Conservation (phyloP, 2,329 filamentous ascomycete species). For the Pseudocercospora cruenta region DNA sequence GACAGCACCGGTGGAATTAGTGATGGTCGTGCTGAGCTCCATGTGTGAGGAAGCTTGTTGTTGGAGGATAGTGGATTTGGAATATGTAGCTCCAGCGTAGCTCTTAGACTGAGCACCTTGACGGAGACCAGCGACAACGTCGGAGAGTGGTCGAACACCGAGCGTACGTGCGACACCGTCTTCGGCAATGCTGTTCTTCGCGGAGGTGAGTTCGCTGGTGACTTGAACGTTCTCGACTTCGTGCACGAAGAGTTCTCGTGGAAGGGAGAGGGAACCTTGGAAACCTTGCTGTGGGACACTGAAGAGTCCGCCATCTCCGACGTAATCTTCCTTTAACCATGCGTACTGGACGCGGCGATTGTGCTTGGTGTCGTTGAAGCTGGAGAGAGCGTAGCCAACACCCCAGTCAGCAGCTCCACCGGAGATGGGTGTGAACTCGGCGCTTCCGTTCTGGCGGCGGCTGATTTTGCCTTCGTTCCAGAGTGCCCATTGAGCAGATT, state of each 20-base stretch:
- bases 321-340: constrained; percentile 51
- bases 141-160: constrained; percentile 48
- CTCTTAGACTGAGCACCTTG: constrained; percentile 32
- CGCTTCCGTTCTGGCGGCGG: constrained; percentile 49
- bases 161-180: constrained; percentile 50
- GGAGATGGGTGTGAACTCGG: constrained; percentile 48
- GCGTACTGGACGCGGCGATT: constrained; percentile 53
- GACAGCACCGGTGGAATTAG: constrained; percentile 43
- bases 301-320: constrained; percentile 43
- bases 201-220: constrained; percentile 32
- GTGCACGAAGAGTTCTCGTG: constrained; percentile 53
- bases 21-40: constrained; percentile 45
- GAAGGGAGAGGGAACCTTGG: constrained; percentile 49
- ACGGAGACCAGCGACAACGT: constrained; percentile 49
- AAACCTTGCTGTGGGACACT: constrained; percentile 48
- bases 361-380: constrained; percentile 54
- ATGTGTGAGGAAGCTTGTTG: constrained; percentile 43
- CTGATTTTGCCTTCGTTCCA: constrained; percentile 51
- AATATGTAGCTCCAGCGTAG: constrained; percentile 33
- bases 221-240: constrained; percentile 44
- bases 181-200: constrained; percentile 30
- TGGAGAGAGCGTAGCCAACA: constrained; percentile 50
- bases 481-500: constrained; percentile 47
- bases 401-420: constrained; percentile 52
- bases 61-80: constrained; percentile 33